A percentile compares a stretch with the other conserved stretches of the same genome.
Conservation (phyloP, 345 rosid genomes). For the Lumnitzera littorea region DNA sequence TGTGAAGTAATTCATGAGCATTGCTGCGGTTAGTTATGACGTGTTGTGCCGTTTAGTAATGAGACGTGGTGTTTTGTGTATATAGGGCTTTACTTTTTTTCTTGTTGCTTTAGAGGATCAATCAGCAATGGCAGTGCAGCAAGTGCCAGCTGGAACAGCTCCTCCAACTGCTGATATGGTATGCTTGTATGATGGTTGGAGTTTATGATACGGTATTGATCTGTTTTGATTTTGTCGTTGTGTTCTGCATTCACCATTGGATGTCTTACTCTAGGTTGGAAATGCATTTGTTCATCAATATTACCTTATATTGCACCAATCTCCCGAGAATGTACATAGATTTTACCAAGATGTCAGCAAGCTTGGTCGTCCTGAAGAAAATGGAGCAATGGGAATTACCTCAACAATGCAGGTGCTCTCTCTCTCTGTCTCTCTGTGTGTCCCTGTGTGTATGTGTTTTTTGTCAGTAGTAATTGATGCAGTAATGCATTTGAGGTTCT, state of each 20-base stretch:
- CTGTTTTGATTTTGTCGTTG: background rate
- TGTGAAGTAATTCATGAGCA: no score
- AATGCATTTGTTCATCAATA: slow-evolving; percentile 96
- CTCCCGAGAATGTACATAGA: slow-evolving; percentile 80
- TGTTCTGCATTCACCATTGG: background rate
- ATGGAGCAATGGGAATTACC: slow-evolving; percentile 65
- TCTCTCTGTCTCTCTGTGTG: background rate
- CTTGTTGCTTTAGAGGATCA: slow-evolving; percentile 11
- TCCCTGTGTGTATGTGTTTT: background rate
- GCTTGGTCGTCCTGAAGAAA: slow-evolving; percentile 80
- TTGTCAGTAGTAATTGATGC: background rate
- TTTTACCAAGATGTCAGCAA: slow-evolving; percentile 92
- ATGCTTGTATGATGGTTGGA: slow-evolving; percentile 8
- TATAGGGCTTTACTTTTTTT: background rate
- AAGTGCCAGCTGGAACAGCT: slow-evolving; percentile 29
- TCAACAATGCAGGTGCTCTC: slow-evolving; percentile 66
- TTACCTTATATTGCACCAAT: slow-evolving; percentile 79
- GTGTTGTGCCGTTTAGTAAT: background rate
- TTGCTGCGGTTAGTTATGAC: no score
- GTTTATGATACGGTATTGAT: background rate
- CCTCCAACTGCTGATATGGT: slow-evolving; percentile 30
- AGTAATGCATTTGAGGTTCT: no score
- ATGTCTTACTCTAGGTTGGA: slow-evolving; percentile 45
- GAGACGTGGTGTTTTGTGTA: background rate
- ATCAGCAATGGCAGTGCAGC: slow-evolving; percentile 44